Percentiles rank a stretch among this genome's conserved stretches.
phyloP scores from a whole-genome alignment of 2,329 filamentous ascomycete species.

The Leptographium procerum region DNA sequence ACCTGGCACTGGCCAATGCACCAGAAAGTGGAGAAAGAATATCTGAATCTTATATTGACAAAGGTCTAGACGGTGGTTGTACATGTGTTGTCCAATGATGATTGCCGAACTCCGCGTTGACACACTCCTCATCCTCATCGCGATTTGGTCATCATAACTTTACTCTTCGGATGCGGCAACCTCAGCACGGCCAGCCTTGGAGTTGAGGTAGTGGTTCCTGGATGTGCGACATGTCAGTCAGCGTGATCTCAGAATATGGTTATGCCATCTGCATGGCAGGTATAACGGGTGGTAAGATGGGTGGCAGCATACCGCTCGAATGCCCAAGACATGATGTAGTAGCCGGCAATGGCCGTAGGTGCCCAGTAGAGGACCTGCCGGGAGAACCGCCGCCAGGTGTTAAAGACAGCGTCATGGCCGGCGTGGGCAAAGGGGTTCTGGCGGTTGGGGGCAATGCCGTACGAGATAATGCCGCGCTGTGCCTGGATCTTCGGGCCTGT shows the following conservation, averaged over 20 bases:
- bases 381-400: constrained; percentile 79
- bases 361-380: constrained; percentile 82
- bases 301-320: constrained; percentile 62
- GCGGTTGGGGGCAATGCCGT: constrained; percentile 74
- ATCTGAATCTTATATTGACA: background rate
- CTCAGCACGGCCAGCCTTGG: constrained; percentile 58
- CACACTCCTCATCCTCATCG: background rate
- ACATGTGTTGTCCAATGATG: background rate
- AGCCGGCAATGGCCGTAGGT: constrained; percentile 66
- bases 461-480: constrained; percentile 55
- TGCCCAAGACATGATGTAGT: constrained; percentile 83
- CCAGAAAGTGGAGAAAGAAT: background rate
- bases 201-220: constrained; percentile 74
- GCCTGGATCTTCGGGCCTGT: constrained; percentile 11
- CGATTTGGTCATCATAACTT: background rate
- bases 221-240: background rate
- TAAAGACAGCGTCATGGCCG: constrained; percentile 79
- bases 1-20: no score
- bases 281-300: background rate
- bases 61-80: background rate
- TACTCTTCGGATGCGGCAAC: constrained; percentile 19
- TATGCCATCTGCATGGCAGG: background rate
- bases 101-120: background rate
- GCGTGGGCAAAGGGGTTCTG: constrained; percentile 77
- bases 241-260: background rate